Percentiles rank a stretch among this genome's conserved stretches.
Evolutionary conservation across 257 asterid species (phyloP).

Genomic region (Leptodermis oblonga): DNA sequence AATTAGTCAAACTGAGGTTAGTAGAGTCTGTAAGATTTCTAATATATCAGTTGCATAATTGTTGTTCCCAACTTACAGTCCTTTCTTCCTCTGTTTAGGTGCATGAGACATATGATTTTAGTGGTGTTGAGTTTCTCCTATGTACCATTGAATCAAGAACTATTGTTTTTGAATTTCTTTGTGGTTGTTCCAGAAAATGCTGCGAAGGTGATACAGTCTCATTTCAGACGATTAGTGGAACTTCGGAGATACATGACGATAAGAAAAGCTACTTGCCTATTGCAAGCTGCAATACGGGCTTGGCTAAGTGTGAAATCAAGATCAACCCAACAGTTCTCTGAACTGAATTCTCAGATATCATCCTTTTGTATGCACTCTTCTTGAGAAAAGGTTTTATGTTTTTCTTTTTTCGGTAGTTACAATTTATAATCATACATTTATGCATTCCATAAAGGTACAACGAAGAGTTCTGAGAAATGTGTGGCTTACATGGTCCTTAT

Average conservation of each 20-base stretch:
- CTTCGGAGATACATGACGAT: slow-evolving; percentile 44
- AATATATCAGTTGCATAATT: background rate
- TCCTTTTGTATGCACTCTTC: slow-evolving; percentile 32
- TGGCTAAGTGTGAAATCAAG: slow-evolving; percentile 54
- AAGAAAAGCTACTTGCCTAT: slow-evolving; percentile 42
- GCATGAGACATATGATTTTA: background rate
- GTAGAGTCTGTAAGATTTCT: background rate
- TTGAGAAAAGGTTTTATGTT: slow-evolving; percentile 1
- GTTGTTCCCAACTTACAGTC: background rate
- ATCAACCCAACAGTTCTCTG: slow-evolving; percentile 23
- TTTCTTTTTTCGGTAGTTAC: slow-evolving; percentile 8
- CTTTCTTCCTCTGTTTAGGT: background rate
- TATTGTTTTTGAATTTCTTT: slow-evolving; percentile 15
- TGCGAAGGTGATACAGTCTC: slow-evolving; percentile 79
- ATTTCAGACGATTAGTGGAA: slow-evolving; percentile 48
- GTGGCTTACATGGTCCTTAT: slow-evolving; percentile 29
- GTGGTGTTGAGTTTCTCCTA: background rate
- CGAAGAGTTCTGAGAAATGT: slow-evolving; percentile 30
- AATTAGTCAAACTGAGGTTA: background rate
- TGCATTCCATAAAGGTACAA: slow-evolving; percentile 42
- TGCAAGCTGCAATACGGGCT: slow-evolving; percentile 62
- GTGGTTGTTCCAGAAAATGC: slow-evolving; percentile 65
- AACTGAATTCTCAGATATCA: slow-evolving; percentile 30
- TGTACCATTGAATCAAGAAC: background rate
- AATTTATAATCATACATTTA: slow-evolving; percentile 21